Conservation (phyloP, 176 grass and related monocot species). For the Avena sativa region DNA sequence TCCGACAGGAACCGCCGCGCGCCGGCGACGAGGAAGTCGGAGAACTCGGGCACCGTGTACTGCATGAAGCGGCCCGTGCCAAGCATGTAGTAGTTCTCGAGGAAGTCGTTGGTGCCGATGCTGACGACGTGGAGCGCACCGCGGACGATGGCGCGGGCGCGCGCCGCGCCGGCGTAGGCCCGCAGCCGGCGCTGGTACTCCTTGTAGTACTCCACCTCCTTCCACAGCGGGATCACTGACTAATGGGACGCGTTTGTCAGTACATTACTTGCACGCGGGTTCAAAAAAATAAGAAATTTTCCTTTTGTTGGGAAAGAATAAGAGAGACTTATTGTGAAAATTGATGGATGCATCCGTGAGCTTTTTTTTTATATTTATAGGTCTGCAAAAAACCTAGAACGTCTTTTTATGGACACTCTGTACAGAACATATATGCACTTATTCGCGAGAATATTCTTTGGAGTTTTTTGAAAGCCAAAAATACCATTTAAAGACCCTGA, state of each 20-base stretch:
- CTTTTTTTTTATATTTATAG: no score
- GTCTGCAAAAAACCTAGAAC: no score
- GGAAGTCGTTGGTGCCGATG: conserved; percentile 85
- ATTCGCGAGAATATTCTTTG: no score
- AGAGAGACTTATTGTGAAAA: no score
- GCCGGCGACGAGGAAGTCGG: conserved; percentile 55
- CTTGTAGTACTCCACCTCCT: conserved; percentile 72
- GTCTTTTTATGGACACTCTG: no score
- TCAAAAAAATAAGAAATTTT: no score
- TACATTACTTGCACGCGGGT: not conserved
- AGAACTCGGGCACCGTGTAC: conserved; percentile 50
- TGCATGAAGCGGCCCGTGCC: conserved; percentile 45
- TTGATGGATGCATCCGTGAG: no score
- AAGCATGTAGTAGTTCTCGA: conserved; percentile 64
- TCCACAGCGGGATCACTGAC: conserved; percentile 71
- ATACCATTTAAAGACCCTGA: no score
- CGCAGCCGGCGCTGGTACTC: conserved; percentile 63
- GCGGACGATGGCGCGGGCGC: conserved; percentile 41
- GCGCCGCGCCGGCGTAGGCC: conserved; percentile 32
- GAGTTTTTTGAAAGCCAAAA: no score
- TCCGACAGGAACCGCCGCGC: conserved; percentile 37
- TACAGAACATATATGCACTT: no score
- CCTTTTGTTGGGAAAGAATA: no score
- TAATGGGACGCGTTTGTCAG: conserved; percentile 29
- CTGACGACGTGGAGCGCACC: conserved; percentile 71